A percentile compares a stretch with the other conserved stretches of the same genome.
Conservation (phyloP, 2,329 filamentous ascomycete species). For the Curvularia eragrostidis region DNA sequence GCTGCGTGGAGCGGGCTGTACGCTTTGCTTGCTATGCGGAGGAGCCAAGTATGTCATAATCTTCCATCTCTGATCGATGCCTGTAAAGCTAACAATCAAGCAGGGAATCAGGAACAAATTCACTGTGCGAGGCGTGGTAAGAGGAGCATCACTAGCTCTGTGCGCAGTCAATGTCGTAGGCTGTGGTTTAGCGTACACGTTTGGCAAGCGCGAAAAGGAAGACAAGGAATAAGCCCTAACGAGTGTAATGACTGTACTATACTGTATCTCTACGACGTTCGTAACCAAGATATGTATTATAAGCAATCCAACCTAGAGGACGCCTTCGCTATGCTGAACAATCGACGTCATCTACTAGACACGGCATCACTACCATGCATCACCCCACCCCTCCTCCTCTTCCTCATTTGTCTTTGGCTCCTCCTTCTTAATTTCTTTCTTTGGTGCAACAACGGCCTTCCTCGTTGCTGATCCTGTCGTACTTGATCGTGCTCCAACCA, state of each 20-base stretch:
- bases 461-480: constrained; percentile 42
- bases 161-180: constrained; percentile 60
- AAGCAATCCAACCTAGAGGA: constrained; percentile 7
- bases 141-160: constrained; percentile 60
- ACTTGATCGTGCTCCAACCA: constrained; percentile 39
- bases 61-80: neutral
- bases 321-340: constrained; percentile 21
- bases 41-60: constrained; percentile 54
- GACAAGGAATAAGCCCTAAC: constrained; percentile 23
- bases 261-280: constrained; percentile 8
- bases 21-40: constrained; percentile 65
- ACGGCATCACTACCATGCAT: constrained; percentile 42
- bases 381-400: constrained; percentile 49
- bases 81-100: constrained; percentile 1
- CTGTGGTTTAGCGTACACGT: constrained; percentile 60
- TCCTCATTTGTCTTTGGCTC: constrained; percentile 52
- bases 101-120: constrained; percentile 57
- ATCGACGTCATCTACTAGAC: constrained; percentile 5
- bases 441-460: constrained; percentile 36
- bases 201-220: constrained; percentile 54
- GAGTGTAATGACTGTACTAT: constrained; percentile 8
- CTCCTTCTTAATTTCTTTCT: constrained; percentile 42
- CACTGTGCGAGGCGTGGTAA: constrained; percentile 58
- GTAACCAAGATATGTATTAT: constrained; percentile 3
- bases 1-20: constrained; percentile 72